Evolutionary conservation across 495 filamentous ascomycete genomes (phyloP).

Genomic region (Penicillium pancosmium): DNA sequence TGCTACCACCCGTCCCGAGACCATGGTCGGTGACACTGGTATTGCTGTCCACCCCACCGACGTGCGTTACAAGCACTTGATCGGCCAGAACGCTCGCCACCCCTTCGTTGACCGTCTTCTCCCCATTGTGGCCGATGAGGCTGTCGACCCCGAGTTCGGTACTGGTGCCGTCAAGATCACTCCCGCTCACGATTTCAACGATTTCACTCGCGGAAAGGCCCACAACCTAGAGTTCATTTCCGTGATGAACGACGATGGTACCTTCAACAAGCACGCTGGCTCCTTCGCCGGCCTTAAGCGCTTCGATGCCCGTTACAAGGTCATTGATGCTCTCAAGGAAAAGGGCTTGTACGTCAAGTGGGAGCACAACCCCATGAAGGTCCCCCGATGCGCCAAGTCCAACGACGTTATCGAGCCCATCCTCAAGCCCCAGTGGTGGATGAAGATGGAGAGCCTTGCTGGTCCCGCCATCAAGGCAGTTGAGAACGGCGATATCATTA

Average conservation of each 20-base stretch:
- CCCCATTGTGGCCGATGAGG: conserved; percentile 70
- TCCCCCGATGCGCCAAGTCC: conserved; percentile 73
- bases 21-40: conserved; percentile 79
- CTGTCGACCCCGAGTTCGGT: conserved; percentile 75
- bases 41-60: conserved; percentile 79
- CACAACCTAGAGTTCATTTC: conserved; percentile 61
- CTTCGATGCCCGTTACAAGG: conserved; percentile 73
- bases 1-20: conserved; percentile 78
- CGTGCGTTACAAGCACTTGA: conserved; percentile 62
- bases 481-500: conserved; percentile 67
- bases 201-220: conserved; percentile 70
- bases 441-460: conserved; percentile 64
- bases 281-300: conserved; percentile 68
- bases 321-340: conserved; percentile 70
- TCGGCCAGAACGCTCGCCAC: conserved; percentile 71
- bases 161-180: conserved; percentile 82
- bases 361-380: conserved; percentile 77
- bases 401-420: conserved; percentile 82
- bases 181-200: conserved; percentile 77
- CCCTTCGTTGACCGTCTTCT: conserved; percentile 70
- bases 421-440: conserved; percentile 81
- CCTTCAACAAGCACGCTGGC: conserved; percentile 65
- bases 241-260: conserved; percentile 61
- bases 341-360: conserved; percentile 74
- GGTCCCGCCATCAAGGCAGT: conserved; percentile 67